Conservation (phyloP, 306 rosid species). For the Lotus japonicus region DNA sequence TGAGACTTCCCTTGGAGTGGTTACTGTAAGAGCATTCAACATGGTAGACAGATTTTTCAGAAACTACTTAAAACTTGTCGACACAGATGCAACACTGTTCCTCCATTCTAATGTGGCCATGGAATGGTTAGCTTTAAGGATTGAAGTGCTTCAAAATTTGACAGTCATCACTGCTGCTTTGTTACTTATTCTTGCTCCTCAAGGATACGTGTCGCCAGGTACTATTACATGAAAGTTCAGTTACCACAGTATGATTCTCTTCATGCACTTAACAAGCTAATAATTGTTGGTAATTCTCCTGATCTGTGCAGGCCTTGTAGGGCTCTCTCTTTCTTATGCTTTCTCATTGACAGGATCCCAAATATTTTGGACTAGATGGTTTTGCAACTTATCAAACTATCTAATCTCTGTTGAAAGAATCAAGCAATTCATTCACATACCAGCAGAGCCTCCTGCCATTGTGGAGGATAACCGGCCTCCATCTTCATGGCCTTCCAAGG, state of each 20-base stretch:
- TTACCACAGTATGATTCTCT: not conserved
- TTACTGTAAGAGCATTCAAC: conserved; percentile 64
- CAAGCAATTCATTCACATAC: conserved; percentile 66
- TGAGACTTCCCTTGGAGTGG: conserved; percentile 59
- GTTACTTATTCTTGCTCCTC: conserved; percentile 41
- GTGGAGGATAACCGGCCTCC: conserved; percentile 51
- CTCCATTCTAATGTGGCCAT: conserved; percentile 46
- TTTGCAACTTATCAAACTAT: conserved; percentile 37
- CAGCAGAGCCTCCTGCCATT: conserved; percentile 48
- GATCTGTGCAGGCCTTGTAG: conserved; percentile 53
- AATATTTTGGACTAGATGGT: conserved; percentile 36
- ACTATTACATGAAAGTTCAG: not conserved
- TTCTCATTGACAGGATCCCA: conserved; percentile 34
- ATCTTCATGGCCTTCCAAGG: conserved; percentile 44
- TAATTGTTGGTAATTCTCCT: not conserved
- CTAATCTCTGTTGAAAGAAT: conserved; percentile 64
- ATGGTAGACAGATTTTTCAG: conserved; percentile 45
- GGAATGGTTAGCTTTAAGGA: conserved; percentile 56
- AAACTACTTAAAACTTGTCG: conserved; percentile 37
- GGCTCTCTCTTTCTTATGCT: conserved; percentile 67
- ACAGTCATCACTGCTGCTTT: conserved; percentile 52
- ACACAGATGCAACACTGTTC: conserved; percentile 54
- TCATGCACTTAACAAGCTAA: not conserved
- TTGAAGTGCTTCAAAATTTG: conserved; percentile 54
- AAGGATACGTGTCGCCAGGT: conserved; percentile 49